Evolutionary conservation across 108 stramenopile species (phyloP).

Genomic region (Skeletonema potamos): DNA sequence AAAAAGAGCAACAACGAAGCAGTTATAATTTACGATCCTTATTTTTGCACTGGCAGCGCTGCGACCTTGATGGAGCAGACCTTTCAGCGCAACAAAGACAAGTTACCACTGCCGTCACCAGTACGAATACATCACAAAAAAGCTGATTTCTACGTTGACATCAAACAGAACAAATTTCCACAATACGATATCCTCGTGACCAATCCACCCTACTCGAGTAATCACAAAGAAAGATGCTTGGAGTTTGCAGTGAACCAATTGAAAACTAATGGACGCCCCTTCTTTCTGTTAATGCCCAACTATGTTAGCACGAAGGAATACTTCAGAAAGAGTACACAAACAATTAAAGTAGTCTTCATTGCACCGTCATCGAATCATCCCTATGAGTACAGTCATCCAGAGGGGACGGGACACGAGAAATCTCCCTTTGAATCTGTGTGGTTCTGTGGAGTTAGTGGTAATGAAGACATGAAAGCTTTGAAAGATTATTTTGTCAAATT

Average conservation of each 20-base stretch:
- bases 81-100: slow-evolving; percentile 18
- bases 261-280: slow-evolving; percentile 47
- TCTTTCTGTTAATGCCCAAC: slow-evolving; percentile 85
- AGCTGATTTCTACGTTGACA: slow-evolving; percentile 84
- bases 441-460: slow-evolving; percentile 71
- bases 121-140: slow-evolving; percentile 73
- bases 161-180: slow-evolving; percentile 56
- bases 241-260: slow-evolving; percentile 57
- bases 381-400: slow-evolving; percentile 85
- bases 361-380: slow-evolving; percentile 48
- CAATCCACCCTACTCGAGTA: slow-evolving; percentile 89
- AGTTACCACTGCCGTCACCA: slow-evolving; percentile 24
- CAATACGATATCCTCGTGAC: slow-evolving; percentile 78
- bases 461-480: slow-evolving; percentile 8
- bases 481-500: slow-evolving; percentile 22
- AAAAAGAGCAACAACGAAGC: not conserved
- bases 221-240: slow-evolving; percentile 84
- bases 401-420: slow-evolving; percentile 78
- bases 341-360: slow-evolving; percentile 59
- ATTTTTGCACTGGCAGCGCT: slow-evolving; percentile 75
- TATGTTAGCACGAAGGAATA: slow-evolving; percentile 82
- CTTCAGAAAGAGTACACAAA: slow-evolving; percentile 48
- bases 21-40: slow-evolving; percentile 72
- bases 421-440: slow-evolving; percentile 82
- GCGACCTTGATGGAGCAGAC: slow-evolving; percentile 15